These are phyloP conservation scores for Colletotrichum aenigma DNA, from an alignment of 2,329 filamentous ascomycete genomes.

Conservation along the genomic window DNA sequence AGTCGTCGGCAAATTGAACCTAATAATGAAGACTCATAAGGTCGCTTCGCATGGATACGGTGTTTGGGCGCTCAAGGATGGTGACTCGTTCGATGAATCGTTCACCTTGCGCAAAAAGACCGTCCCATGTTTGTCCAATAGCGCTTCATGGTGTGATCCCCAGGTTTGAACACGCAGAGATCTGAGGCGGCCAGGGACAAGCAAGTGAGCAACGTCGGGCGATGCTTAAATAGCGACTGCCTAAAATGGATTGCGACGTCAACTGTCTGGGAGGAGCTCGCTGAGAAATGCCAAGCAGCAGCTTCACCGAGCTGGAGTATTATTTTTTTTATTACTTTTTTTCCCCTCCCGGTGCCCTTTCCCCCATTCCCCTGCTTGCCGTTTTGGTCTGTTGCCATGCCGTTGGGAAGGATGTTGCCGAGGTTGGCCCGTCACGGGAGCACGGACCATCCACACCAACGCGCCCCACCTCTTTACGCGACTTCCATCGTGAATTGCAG, in stretches of 20 bases:
- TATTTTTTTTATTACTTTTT: no score
- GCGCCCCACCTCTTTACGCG: slow-evolving; percentile 17
- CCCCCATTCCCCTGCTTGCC: not conserved
- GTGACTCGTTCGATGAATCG: not conserved
- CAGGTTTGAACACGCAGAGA: not conserved
- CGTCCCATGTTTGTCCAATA: not conserved
- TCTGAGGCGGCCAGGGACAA: not conserved
- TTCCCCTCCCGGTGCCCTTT: not conserved
- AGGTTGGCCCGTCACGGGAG: slow-evolving; percentile 1
- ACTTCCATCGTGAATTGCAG: slow-evolving; percentile 2
- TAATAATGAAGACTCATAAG: not conserved
- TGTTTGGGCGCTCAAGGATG: not conserved
- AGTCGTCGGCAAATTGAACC: not conserved
- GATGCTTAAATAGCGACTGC: not conserved
- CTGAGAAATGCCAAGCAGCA: not conserved
- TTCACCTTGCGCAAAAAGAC: not conserved
- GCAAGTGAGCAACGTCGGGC: not conserved
- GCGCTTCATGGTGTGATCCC: not conserved
- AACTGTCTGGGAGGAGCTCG: not conserved
- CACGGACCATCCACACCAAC: not conserved
- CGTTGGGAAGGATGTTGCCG: not conserved
- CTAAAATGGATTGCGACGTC: not conserved
- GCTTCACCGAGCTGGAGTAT: not conserved
- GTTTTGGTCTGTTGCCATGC: not conserved
- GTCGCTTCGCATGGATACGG: not conserved